Base-by-base conservation (phyloP, 768 basidiomycete species). In the Tylopilus subfusipes region DNA sequence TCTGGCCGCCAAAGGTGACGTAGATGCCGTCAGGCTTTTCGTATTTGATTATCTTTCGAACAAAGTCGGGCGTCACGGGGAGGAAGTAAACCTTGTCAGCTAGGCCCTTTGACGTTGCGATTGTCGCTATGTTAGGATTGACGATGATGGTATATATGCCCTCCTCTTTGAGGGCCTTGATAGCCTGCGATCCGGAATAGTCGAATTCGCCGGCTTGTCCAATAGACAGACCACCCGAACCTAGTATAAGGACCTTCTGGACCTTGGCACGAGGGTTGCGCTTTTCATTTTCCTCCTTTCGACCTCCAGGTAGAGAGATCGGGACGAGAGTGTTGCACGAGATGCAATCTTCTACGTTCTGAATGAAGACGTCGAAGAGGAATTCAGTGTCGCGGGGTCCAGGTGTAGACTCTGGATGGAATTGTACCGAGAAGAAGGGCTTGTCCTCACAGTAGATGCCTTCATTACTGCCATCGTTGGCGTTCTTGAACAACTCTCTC, bases 11-110 rank as follows among this genome's bases (percentile, higher is more conserved):
- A 59, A 98, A 99, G 0, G 97, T 98, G 55, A 95, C 92, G 69
- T 98, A 98, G 68, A 98, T 99, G 47, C 97, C 97, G 65, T 98
- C 96, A 2, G 97, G 97, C 69, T 93, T 91, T 80, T 99, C 97
- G 75, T 90, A 97, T 74, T 93, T 88, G 80, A 99, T 97, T 75
- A 99, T 88, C 76, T 95, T 97, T 69, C 89, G 88, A 53, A 98
- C 94, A 63, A 97, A 98, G 58, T 99, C 97, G 56, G 94, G 92
- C 13, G 92, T 98, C 53, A 98, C 97, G 43, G 97, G 97, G 11
- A 99, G 81, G 82, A 98, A 99, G 78, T 98, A 99, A 46, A 99
- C 96, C 73, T 98, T 98, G 78, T 99, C 97, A 22, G 97, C 97
- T 48, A 99, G 83, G 57, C 97, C 95, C 64, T 94, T 94, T 45